Base-by-base conservation (phyloP, 768 basidiomycete genomes). In the Neoboletus subvelutipes region DNA sequence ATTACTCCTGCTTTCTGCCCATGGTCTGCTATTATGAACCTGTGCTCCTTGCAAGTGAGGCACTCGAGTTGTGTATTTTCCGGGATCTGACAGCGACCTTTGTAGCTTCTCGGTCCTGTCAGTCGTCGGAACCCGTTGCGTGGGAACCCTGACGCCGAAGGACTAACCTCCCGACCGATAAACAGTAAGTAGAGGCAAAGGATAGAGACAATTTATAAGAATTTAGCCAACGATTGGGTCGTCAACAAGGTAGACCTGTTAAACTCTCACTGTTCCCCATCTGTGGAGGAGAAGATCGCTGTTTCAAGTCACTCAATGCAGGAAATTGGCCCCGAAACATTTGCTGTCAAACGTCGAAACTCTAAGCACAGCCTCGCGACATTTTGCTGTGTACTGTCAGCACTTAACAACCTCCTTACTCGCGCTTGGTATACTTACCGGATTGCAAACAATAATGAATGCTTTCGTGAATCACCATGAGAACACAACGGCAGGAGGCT, bases 391-490 rank as follows among this genome's bases (percentile, higher is more conserved):
- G n/a, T n/a, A n/a, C n/a, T n/a, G n/a, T n/a, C n/a, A n/a, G n/a
- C n/a, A n/a, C n/a, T n/a, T n/a, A n/a, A n/a, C n/a, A n/a, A n/a
- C n/a, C n/a, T n/a, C n/a, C n/a, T n/a, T n/a, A n/a, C n/a, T n/a
- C n/a, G n/a, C 8, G 17, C 7, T 8, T 18, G 37, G n/a, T 10
- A n/a, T 40, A 2, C 10, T n/a, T 2, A 12, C 37, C 17, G 13
- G 10, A n/a, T 10, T 56, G 15, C 36, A 4, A 20, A 42, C 15
- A 26, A 41, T 43, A 43, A 41, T 22, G 26, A 54, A 53, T 24
- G 6, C 24, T 5, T 29, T 36, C 9, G 34, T 11, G 45, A 26
- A 52, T 61, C 58, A 45, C 34, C 39, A 51, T 50, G 59, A 54
- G 51, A 65, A 54, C 50, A 24, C 18, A 28, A 11, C 24, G 24